Percentiles rank a stretch among this genome's conserved stretches.
Conservation (phyloP, 441 rosid genomes). For the Melastoma candidum region DNA sequence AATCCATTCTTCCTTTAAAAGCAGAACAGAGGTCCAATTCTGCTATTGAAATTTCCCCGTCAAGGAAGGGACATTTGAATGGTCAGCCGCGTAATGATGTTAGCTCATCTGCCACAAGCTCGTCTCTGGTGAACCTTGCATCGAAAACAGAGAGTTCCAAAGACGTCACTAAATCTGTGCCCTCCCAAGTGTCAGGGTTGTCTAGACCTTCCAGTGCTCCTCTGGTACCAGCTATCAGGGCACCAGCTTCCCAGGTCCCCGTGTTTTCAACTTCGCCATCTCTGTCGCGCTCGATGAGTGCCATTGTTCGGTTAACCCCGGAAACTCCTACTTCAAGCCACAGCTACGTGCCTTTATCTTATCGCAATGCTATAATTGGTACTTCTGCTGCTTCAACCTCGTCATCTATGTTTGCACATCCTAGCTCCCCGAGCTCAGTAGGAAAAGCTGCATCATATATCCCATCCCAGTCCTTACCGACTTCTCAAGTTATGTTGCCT, state of each 20-base stretch:
- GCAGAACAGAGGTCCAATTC: conserved; percentile 34
- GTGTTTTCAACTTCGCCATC: conserved; percentile 50
- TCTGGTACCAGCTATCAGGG: conserved; percentile 45
- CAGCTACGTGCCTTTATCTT: conserved; percentile 59
- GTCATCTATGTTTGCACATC: conserved; percentile 39
- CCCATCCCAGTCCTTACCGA: conserved; percentile 33
- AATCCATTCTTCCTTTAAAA: conserved; percentile 31
- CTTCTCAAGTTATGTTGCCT: conserved; percentile 35
- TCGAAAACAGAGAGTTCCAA: conserved; percentile 40
- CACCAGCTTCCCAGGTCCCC: conserved; percentile 47
- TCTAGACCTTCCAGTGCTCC: conserved; percentile 96
- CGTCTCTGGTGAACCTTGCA: conserved; percentile 21
- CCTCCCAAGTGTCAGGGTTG: conserved; percentile 37
- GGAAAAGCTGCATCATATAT: conserved; percentile 35
- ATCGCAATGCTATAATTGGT: conserved; percentile 73
- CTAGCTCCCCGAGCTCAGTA: conserved; percentile 39
- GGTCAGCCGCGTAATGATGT: conserved; percentile 37
- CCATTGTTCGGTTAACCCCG: conserved; percentile 71
- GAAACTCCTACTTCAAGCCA: conserved; percentile 44
- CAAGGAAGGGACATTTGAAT: conserved; percentile 33
- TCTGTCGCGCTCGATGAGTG: conserved; percentile 76
- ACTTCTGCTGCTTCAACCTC: conserved; percentile 54
- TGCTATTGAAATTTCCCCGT: conserved; percentile 22
- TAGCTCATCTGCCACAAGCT: conserved; percentile 20
- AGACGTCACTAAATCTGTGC: conserved; percentile 32